Evolutionary conservation across 768 basidiomycete species (phyloP), one percentile per base, ranked within the genome.

Genomic region (Mycena alexandri): DNA sequence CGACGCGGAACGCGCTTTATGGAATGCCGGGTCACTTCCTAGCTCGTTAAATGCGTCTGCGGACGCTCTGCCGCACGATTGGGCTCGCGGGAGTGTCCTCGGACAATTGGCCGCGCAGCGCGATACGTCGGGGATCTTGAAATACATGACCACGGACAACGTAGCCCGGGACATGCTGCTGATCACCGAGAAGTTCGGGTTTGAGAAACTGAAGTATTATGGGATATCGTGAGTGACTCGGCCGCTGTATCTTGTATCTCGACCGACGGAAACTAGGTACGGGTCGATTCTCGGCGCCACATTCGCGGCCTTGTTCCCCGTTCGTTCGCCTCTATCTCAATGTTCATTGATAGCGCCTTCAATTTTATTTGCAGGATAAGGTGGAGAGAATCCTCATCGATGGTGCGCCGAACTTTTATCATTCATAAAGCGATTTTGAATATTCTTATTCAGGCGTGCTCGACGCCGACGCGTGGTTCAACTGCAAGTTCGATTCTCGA

Each of bases 91-190:
- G 14, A 71, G 74, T 60, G 67, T 80, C 46, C 55, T 74, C 17
- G 78, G 79, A 5, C 69, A 73, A 51, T 70, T 82, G 22, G 82
- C 80, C n/a, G 71, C 68, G 19, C 75, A 79, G 46, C 72, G 73
- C 24, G 78, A 80, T 34, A 50, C 72, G n/a, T 77, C 76, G 5
- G 72, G 36, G 1, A 63, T 72, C 34, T 59, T 80, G 41, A 61
- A 63, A 12, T 77, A 78, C 54, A 76, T 82, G 17, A 81, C 77
- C 48, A 82, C 82, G 8, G 81, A 82, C 34, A 76, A 80, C 52
- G 79, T 78, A 11, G 82, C 81, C 12, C 73, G 76, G 2, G 82
- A 83, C 63, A 83, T 83, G 81, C 61, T 82, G 25, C 57, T 58
- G 8, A 82, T 83, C 52, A 73, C 75, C 2, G 57, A 77, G 42